phyloP scores from a whole-genome alignment of 805 yeast genomes.

The Wickerhamomyces canadensis region DNA sequence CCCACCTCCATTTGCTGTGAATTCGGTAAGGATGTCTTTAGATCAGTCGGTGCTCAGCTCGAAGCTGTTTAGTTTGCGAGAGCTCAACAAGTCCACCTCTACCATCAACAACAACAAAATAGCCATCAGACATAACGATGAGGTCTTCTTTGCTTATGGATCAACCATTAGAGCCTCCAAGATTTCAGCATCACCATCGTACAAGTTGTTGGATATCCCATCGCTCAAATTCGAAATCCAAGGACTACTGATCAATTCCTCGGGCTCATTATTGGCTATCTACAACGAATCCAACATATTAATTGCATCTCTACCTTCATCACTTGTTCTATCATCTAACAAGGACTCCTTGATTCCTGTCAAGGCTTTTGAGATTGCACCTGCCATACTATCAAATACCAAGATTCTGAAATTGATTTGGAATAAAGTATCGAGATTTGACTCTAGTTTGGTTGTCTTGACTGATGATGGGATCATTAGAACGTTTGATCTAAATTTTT shows the following conservation, averaged over 20 bases:
- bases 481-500: constrained; percentile 31
- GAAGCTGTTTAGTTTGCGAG: neutral
- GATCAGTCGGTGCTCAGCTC: neutral
- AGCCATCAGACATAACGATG: constrained; percentile 14
- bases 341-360: constrained; percentile 1
- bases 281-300: constrained; percentile 28
- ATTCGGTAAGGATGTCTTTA: neutral
- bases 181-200: constrained; percentile 3
- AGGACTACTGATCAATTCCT: constrained; percentile 5
- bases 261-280: constrained; percentile 27
- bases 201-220: constrained; percentile 9
- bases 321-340: constrained; percentile 3
- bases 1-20: no score
- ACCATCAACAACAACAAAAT: constrained; percentile 13
- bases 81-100: neutral
- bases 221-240: constrained; percentile 27
- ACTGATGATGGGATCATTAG: constrained; percentile 28
- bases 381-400: constrained; percentile 22
- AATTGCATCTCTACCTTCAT: constrained; percentile 29
- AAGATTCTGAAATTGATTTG: constrained; percentile 35
- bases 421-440: constrained; percentile 38
- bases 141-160: constrained; percentile 15
- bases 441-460: constrained; percentile 39
- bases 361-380: constrained; percentile 25
- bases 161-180: constrained; percentile 16